Base-by-base conservation (phyloP, 1,284 basidiomycete species). In the Inonotus obliquus region DNA sequence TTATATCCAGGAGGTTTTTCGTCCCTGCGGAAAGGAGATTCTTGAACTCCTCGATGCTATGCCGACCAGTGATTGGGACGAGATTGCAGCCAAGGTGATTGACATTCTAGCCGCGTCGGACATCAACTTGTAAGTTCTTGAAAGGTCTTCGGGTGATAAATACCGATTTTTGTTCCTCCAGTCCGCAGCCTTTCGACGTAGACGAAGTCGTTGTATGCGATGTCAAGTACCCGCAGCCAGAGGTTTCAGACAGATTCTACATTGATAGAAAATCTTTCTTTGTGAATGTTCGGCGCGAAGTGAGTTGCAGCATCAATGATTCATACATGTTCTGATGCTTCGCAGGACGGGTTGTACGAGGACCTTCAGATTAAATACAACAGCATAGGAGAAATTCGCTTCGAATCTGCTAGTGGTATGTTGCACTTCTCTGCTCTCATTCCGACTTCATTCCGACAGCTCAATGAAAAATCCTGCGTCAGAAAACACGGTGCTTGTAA, bases 101-200 rank as follows among this genome's bases (percentile, higher is more conserved):
- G 76, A 82, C 57, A 69, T 74, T 19, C 70, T 88, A 13, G 79
- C 82, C 4, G 68, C 66, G 19, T 74, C 71, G 25, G 78, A 81
- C 65, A 72, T 82, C 4, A 70, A 74, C 7, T 85, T 76, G 85
- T 86, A 57, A 64, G 81, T 74, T 25, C 11, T 6, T 38, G 29
- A 14, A 45, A 10, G 25, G 39, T 17, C 29, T 35, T 21, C 14
- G 21, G 35, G 27, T 23, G 17, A 23, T n/a, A 23, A 19, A 14
- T 35, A 19, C 9, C 29, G 4, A 17, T 9, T 49, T 9, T 45
- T 32, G n/a, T 9, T 58, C 25, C 5, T 37, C 4, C 51, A 87
- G 86, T 65, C 83, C 86, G 9, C 86, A 88, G 61, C 82, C 84
- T 9, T 86, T 88, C 65, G 66, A 72, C 21, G 72, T 81, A 14